phyloP scores from a whole-genome alignment of 306 rosid genomes.

The Erythrophleum fordii region DNA sequence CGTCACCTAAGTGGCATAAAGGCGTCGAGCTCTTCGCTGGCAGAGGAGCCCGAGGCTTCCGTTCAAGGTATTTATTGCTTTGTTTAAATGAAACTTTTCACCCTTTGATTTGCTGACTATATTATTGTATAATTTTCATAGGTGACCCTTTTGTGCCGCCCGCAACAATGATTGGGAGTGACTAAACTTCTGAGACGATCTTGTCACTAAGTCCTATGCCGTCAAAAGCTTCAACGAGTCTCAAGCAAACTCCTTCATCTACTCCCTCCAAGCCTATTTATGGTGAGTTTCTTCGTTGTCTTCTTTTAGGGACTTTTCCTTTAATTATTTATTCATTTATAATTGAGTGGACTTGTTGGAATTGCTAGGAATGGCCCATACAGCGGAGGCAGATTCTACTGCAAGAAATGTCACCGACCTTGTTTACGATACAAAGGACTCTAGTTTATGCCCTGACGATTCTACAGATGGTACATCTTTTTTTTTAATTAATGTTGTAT shows the following conservation, averaged over 20 bases:
- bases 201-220: background rate
- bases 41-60: background rate
- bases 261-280: background rate
- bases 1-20: too few species aligned
- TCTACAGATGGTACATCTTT: too few species aligned
- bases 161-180: background rate
- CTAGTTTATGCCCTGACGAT: too few species aligned
- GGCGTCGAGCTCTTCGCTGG: background rate
- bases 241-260: background rate
- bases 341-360: too few species aligned
- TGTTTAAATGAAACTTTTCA: background rate
- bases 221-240: background rate
- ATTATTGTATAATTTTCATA: background rate
- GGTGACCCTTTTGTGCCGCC: background rate
- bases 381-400: too few species aligned
- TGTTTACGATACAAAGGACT: too few species aligned
- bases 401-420: too few species aligned
- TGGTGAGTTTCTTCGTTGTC: background rate
- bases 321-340: too few species aligned
- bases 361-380: too few species aligned
- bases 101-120: background rate
- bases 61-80: background rate
- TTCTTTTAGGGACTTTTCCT: too few species aligned
- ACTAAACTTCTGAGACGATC: background rate
- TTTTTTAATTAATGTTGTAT: too few species aligned